Percentiles rank a stretch among this genome's conserved stretches.
phyloP scores from a whole-genome alignment of 1,284 basidiomycete species.

The Boletus smithii region DNA sequence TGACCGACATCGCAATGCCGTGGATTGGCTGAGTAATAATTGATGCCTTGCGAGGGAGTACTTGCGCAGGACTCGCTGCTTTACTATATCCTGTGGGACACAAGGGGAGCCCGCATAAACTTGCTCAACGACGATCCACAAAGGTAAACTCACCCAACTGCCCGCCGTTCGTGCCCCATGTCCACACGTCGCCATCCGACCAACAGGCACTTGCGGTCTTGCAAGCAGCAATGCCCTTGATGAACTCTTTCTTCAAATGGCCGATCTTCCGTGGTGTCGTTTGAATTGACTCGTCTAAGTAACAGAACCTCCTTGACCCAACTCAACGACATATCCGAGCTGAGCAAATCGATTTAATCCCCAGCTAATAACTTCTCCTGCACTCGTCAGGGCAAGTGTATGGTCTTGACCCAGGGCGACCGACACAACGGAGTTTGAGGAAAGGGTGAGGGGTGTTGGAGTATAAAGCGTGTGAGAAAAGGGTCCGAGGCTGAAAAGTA shows the following conservation, averaged over 20 bases:
- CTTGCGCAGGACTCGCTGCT: conserved; percentile 72
- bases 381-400: conserved; percentile 78
- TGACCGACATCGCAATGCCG: conserved; percentile 67
- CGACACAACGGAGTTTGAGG: conserved; percentile 50
- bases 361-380: conserved; percentile 87
- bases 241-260: conserved; percentile 75
- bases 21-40: conserved; percentile 70
- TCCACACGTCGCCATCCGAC: conserved; percentile 83
- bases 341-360: conserved; percentile 87
- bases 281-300: conserved; percentile 72
- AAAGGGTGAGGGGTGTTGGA: conserved; percentile 55
- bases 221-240: conserved; percentile 84
- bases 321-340: conserved; percentile 85
- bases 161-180: conserved; percentile 94
- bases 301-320: conserved; percentile 31
- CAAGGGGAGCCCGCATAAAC: background rate
- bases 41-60: conserved; percentile 80
- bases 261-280: conserved; percentile 76
- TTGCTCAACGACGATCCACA: background rate
- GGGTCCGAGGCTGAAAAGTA: conserved; percentile 58
- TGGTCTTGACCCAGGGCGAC: conserved; percentile 94
- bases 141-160: conserved; percentile 69
- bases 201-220: conserved; percentile 89
- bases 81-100: conserved; percentile 66
- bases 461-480: conserved; percentile 79